Evolutionary conservation across 805 yeast species (phyloP), one percentile per base, ranked within the genome.

Genomic region (Candida endomychidarum): DNA sequence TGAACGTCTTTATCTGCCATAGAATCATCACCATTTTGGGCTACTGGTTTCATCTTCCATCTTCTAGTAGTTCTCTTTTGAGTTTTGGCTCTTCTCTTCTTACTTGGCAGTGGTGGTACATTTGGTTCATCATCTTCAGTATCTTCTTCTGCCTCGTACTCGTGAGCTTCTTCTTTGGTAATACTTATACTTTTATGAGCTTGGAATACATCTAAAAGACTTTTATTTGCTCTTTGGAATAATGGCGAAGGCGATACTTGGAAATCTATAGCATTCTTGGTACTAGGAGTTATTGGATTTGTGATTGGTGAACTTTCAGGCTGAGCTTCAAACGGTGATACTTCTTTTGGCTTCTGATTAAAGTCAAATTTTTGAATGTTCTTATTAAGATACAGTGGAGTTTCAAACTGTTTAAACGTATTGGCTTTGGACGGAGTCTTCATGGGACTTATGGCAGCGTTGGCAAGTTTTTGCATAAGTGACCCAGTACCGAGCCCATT

Each of bases 31-130:
- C 40, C 45, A 0, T 51, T 48, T 3, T 48, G 57, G 3, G 41
- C 45, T 14, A 58, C 48, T 0, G 81, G 76, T 44, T 66, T 72
- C 43, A 77, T 62, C 43, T 73, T 75, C 58, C 72, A 69, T 37
- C 79, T 61, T 39, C 78, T 60, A 1, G 81, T 76, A 1, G 74
- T 68, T 49, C 82, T 57, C 56, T 77, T 77, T 30, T 72, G 76
- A 0, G 81, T 76, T 42, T 63, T 67, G 26, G 57, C 57, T 45
- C 60, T 65, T 39, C 50, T 48, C 9, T 24, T 37, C 17, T 19
- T 30, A 34, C 38, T 14, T n/a, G 43, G 43, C 36, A 38, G 41
- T 21, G 30, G 22, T 16, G 41, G 11, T 7, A 3, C 17, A 6
- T 18, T 36, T 10, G n/a, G 10, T 16, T 37, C 45, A 6, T 41